Base-by-base conservation (phyloP, 164 flowering plant species). In the Houttuynia cordata region DNA sequence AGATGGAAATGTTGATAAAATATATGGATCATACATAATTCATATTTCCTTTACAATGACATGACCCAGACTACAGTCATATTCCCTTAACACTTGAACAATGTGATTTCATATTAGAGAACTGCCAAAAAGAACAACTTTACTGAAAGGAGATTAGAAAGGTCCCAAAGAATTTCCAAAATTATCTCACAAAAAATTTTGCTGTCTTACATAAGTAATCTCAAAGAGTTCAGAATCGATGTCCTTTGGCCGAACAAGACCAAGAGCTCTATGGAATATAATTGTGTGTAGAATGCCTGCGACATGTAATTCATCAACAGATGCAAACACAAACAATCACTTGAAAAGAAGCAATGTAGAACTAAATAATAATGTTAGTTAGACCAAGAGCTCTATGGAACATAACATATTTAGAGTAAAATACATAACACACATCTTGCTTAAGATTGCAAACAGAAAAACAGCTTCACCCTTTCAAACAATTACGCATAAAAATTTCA, bases 271-370 rank as follows among this genome's bases (percentile, higher is more conserved):
- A 64, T 93, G 97, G 73, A 93, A 93, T 67, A 88, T 65, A 68
- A 93, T 80, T 7, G 99, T 90, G 69, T 93, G 99, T 17, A 93
- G 74, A 66, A 93, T 83, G 59, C 99, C 99, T 93, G 87, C 80
- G 79, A 22, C 24, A 40, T 64, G 24, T 50, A 64, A 52, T 21
- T n/a, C 45, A 56, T 24, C 25, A 8, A 34, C 24, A 66, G 56
- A 24, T 40, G 10, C 40, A 23, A 59, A 30, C 37, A 30, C 53
- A 53, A 23, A 41, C 18, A 45, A 13, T 40, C 12, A 6, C 30
- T 41, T 21, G 54, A 52, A 12, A 62, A 13, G 22, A 24, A 62
- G 7, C 41, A 30, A 23, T 21, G 42, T 19, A 62, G 13, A 18
- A 37, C n/a, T 3, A 22, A 37, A 37, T 34, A 14, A 39, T 34